A percentile compares a stretch with the other conserved stretches of the same genome.
Evolutionary conservation across 345 rosid genomes (phyloP).

Genomic region (Bruguiera gymnorhiza): DNA sequence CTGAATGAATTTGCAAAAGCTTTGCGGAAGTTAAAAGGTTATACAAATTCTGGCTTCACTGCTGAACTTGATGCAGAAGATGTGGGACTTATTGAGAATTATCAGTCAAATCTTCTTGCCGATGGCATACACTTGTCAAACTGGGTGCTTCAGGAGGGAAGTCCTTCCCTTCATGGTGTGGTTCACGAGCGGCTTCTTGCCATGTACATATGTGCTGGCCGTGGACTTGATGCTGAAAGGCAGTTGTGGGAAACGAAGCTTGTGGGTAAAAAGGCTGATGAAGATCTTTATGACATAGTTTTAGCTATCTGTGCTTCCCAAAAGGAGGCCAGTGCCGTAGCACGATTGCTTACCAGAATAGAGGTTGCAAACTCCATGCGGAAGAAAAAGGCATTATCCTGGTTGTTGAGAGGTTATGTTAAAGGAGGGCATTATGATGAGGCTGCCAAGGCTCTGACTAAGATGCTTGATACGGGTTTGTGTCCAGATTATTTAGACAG

Average conservation of each 20-base stretch:
- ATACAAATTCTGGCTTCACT: constrained; percentile 52
- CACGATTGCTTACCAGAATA: constrained; percentile 52
- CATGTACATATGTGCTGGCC: constrained; percentile 87
- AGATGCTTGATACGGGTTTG: constrained; percentile 75
- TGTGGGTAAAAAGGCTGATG: constrained; percentile 75
- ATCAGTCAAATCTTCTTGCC: constrained; percentile 67
- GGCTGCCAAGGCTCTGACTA: constrained; percentile 61
- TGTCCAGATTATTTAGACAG: constrained; percentile 71
- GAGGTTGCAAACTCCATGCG: constrained; percentile 46
- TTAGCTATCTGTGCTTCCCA: constrained; percentile 88
- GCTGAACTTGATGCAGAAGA: constrained; percentile 57
- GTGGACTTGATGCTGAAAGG: constrained; percentile 77
- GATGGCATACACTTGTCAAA: constrained; percentile 54
- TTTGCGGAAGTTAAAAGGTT: constrained; percentile 63
- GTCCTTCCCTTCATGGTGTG: constrained; percentile 50
- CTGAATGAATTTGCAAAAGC: constrained; percentile 72
- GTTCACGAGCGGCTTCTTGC: constrained; percentile 87
- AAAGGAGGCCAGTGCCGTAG: constrained; percentile 51
- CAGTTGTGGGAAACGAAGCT: constrained; percentile 93
- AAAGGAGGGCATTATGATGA: constrained; percentile 82
- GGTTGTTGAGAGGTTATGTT: constrained; percentile 81
- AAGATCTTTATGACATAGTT: constrained; percentile 72
- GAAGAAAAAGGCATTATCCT: constrained; percentile 65
- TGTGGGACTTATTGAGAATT: constrained; percentile 50
- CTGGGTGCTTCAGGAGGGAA: constrained; percentile 75